Base-by-base conservation (phyloP, 768 basidiomycete species). In the Boletus eberwhitei region DNA sequence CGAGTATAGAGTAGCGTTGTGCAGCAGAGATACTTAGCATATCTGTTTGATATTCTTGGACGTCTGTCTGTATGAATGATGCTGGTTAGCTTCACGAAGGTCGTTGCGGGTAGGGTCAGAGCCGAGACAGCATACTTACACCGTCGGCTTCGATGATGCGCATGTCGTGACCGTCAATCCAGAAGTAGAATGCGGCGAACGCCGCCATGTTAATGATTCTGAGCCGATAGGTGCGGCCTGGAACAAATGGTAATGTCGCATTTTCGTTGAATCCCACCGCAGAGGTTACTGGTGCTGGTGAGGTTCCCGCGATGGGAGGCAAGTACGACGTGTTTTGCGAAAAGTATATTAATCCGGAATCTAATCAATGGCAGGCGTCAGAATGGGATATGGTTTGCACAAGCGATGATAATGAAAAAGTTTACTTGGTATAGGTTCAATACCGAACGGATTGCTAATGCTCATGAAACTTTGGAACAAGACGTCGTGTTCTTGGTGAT, bases 1-100 rank as follows among this genome's bases (percentile, higher is more conserved):
- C 91, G 32, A 98, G 84, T 38, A 99, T 77, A 0, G 94, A 95
- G 71, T 96, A 97, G 19, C 96, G 85, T 70, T 98, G 96, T 0
- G 94, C 94, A 31, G 88, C 93, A 14, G 91, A 79, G 53, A 98
- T 53, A 40, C 83, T 79, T 47, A 98, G 63, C 36, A 88, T 69
- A 66, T 91, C 88, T 58, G 86, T 85, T 0, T 85, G 79, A 38
- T 74, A 87, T 57, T 86, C 85, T 65, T 89, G 79, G 2, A 86
- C 78, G 73, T 98, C 96, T 1, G 83, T 88, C 85, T 90, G 55
- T 8, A 55, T 17, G n/a, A 13, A 36, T 19, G 17, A 17, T 22
- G 31, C 0, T 26, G 39, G 50, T 50, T 48, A 39, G 55, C 3
- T 41, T 29, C 7, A 24, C 16, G 37, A 17, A 51, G 2, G 14